These are phyloP conservation scores for Knoxia roxburghii DNA, from an alignment of 257 asterid genomes.

Conservation along the genomic window DNA sequence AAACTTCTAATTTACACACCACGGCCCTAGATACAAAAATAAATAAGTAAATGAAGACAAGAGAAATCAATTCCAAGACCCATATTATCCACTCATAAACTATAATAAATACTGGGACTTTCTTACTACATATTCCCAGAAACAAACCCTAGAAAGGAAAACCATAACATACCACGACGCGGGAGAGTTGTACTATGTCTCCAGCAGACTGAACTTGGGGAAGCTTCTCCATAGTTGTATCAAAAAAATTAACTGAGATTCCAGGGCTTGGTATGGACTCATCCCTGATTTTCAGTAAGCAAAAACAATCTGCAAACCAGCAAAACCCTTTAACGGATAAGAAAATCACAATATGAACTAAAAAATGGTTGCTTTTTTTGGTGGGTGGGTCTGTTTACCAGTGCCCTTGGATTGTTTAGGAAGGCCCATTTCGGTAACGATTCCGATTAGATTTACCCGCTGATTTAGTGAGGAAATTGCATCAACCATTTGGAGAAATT, in stretches of 20 bases:
- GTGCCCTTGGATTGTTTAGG: conserved; percentile 59
- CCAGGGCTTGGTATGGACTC: conserved; percentile 49
- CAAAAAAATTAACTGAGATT: conserved; percentile 41
- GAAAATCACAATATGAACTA: neutral
- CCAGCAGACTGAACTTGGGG: conserved; percentile 57
- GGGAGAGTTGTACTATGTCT: conserved; percentile 52
- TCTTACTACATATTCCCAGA: neutral
- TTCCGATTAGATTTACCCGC: conserved; percentile 61
- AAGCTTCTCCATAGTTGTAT: conserved; percentile 53
- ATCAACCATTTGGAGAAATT: conserved; percentile 44
- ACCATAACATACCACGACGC: conserved; percentile 45
- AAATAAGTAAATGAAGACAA: too few species aligned
- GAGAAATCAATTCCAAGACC: too few species aligned
- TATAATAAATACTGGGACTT: neutral
- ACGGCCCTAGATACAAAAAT: neutral
- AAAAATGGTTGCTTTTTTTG: neutral
- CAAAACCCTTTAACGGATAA: neutral
- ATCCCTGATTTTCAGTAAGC: conserved; percentile 50
- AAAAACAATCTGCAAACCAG: conserved; percentile 44
- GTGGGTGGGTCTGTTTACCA: conserved; percentile 30
- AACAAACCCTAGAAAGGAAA: neutral
- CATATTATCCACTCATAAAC: neutral
- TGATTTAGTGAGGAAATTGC: conserved; percentile 49
- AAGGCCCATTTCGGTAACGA: conserved; percentile 41
- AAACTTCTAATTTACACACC: neutral